These are phyloP conservation scores for Yamadazyma blattariae DNA, from an alignment of 1,139 yeast species.

Conservation along the genomic window DNA sequence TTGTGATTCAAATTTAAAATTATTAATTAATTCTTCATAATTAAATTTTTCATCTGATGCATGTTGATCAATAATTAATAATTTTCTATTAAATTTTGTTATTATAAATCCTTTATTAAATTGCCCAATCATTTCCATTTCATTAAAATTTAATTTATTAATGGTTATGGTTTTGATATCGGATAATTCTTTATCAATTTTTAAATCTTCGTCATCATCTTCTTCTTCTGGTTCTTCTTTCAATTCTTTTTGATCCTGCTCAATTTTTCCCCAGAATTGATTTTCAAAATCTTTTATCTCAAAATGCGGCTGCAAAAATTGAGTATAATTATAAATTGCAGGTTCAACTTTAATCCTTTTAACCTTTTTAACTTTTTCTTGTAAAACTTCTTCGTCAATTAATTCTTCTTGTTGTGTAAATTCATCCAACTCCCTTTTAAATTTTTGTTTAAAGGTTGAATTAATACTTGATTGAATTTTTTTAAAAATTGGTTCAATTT, in stretches of 20 bases:
- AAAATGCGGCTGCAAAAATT: not conserved
- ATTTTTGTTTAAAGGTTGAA: not conserved
- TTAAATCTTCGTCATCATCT: not conserved
- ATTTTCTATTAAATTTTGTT: slow-evolving; percentile 53
- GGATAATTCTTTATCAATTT: slow-evolving; percentile 1
- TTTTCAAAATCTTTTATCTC: not conserved
- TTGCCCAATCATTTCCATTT: slow-evolving; percentile 85
- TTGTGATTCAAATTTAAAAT: slow-evolving; percentile 51
- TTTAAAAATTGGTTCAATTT: not conserved
- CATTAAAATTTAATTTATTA: slow-evolving; percentile 58
- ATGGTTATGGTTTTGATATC: slow-evolving; percentile 44
- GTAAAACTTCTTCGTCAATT: not conserved
- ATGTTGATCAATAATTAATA: slow-evolving; percentile 93
- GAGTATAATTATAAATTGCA: slow-evolving; percentile 2
- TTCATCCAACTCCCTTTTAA: too few relatives aligned
- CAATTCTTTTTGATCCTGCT: not conserved
- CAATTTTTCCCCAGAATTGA: not conserved
- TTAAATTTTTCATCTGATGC: slow-evolving; percentile 95
- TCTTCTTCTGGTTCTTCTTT: not conserved
- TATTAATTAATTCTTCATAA: slow-evolving; percentile 67
- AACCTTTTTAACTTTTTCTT: not conserved
- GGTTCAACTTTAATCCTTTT: slow-evolving; percentile 1
- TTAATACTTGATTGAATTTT: not conserved
- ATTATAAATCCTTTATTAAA: slow-evolving; percentile 89
- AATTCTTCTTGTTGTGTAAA: too few relatives aligned